Conservation (phyloP, 1,284 basidiomycete species). For the Cerrena zonata region DNA sequence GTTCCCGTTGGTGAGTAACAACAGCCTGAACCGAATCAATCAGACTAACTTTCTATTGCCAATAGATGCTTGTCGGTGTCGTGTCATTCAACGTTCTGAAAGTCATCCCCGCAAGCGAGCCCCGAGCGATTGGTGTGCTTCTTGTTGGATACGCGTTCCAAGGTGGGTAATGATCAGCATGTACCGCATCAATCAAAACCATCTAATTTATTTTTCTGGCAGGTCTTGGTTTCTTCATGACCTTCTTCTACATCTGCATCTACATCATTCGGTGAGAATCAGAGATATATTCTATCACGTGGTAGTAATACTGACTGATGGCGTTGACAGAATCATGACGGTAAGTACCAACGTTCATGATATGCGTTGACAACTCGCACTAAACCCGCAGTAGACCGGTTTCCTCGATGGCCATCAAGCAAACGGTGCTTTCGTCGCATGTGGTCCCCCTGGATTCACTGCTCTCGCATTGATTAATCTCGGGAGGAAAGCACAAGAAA, state of each 20-base stretch:
- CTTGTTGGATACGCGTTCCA: slow-evolving; percentile 45
- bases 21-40: too few relatives aligned
- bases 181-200: not conserved
- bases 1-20: slow-evolving; percentile 37
- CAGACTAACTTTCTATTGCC: too few relatives aligned
- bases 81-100: slow-evolving; percentile 42
- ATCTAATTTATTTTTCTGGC: not conserved
- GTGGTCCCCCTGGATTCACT: slow-evolving; percentile 45
- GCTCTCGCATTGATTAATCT: slow-evolving; percentile 43
- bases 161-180: slow-evolving; percentile 22
- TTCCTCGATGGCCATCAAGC: slow-evolving; percentile 47
- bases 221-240: slow-evolving; percentile 47
- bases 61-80: slow-evolving; percentile 44
- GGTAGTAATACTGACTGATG: slow-evolving; percentile 1
- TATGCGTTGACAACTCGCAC: not conserved
- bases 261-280: slow-evolving; percentile 39
- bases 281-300: slow-evolving; percentile 6
- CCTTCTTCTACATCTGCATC: slow-evolving; percentile 46
- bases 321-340: slow-evolving; percentile 36
- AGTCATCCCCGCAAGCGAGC: slow-evolving; percentile 32
- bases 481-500: slow-evolving; percentile 33
- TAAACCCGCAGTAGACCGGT: slow-evolving; percentile 32
- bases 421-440: slow-evolving; percentile 44
- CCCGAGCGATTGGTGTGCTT: slow-evolving; percentile 37
- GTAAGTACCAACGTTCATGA: slow-evolving; percentile 21